phyloP scores from a whole-genome alignment of 208 protist species.

The Acanthamoeba culbertsoni region DNA sequence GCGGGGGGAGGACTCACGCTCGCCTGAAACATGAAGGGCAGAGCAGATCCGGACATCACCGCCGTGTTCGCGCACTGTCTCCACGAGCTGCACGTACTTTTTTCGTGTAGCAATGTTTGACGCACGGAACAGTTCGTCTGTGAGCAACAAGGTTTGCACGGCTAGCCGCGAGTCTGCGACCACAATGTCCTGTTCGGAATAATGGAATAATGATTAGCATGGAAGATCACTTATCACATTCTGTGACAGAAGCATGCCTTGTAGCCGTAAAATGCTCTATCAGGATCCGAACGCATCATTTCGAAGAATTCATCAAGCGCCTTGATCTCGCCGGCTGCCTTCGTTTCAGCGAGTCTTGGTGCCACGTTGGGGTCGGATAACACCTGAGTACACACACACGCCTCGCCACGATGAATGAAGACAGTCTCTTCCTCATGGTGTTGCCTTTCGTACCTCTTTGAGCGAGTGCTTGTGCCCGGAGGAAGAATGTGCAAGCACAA shows the following conservation, averaged over 20 bases:
- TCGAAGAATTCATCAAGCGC: constrained; percentile 91
- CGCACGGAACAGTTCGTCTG: not conserved
- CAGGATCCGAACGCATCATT: constrained; percentile 80
- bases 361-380: constrained; percentile 87
- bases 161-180: constrained; percentile 85
- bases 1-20: constrained; percentile 80
- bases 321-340: constrained; percentile 90
- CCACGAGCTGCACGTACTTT: constrained; percentile 91
- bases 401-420: constrained; percentile 44
- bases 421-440: not conserved
- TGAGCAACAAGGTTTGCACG: not conserved
- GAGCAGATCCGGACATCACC: constrained; percentile 92
- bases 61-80: constrained; percentile 87
- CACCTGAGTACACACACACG: constrained; percentile 85
- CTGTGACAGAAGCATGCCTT: constrained; percentile 72
- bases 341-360: constrained; percentile 87
- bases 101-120: constrained; percentile 86
- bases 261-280: constrained; percentile 88
- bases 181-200: constrained; percentile 89
- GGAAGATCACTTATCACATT: constrained; percentile 82
- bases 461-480: constrained; percentile 85
- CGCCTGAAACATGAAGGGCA: constrained; percentile 92
- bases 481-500: constrained; percentile 89
- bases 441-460: not conserved
- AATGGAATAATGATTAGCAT: constrained; percentile 73